These are phyloP conservation scores for Aspergillus sp. DNA, from an alignment of 2,329 filamentous ascomycete species.

Conservation along the genomic window DNA sequence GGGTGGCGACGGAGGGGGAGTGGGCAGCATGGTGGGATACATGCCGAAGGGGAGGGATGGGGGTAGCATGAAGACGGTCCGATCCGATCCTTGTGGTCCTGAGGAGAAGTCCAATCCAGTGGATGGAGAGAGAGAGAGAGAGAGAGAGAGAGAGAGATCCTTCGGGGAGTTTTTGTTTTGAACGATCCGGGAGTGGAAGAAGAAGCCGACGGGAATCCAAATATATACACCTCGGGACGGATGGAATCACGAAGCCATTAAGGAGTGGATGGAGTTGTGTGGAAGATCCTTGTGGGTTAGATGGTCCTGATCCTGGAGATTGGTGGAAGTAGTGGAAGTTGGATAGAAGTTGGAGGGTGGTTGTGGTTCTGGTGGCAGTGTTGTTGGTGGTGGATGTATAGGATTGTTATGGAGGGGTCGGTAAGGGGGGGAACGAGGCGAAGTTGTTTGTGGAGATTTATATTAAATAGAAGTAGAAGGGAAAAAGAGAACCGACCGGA, in stretches of 20 bases:
- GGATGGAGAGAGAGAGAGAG: not conserved
- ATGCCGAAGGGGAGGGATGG: conserved; percentile 28
- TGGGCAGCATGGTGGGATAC: conserved; percentile 47
- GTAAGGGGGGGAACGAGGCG: not conserved
- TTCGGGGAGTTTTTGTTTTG: conserved; percentile 5
- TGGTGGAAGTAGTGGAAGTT: not conserved
- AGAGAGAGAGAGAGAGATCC: conserved; percentile 13
- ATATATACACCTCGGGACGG: conserved; percentile 13
- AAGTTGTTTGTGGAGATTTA: not conserved
- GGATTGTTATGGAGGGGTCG: not conserved
- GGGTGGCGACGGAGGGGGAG: conserved; percentile 46
- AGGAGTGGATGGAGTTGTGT: conserved; percentile 13
- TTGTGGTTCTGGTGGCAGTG: not conserved
- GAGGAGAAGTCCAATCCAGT: not conserved
- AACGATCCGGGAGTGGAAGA: conserved; percentile 3
- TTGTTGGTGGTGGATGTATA: not conserved
- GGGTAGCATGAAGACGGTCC: conserved; percentile 16
- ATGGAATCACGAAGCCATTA: conserved; percentile 22
- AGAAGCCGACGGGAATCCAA: conserved; percentile 7
- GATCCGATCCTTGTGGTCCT: no score
- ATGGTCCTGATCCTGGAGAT: conserved; percentile 9
- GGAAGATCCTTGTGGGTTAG: conserved; percentile 12
- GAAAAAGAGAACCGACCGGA: conserved; percentile 6
- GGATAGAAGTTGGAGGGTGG: no score
- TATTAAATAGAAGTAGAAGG: conserved; percentile 4